These are phyloP conservation scores for Penicillium sp. DNA, from an alignment of 2,329 filamentous ascomycete species.

Conservation along the genomic window DNA sequence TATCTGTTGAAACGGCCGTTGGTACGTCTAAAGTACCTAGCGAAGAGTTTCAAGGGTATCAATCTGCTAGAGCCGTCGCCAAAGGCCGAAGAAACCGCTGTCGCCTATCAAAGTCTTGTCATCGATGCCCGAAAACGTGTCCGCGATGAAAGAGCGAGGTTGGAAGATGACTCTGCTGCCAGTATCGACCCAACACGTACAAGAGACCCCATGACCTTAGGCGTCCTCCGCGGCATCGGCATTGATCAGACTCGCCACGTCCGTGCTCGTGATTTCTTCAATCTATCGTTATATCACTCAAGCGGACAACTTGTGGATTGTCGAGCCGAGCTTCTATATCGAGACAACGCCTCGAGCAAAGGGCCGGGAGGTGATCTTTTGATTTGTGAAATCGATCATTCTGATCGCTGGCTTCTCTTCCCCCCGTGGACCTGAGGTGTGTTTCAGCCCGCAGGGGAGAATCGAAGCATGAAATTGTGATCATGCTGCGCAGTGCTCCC, in stretches of 20 bases:
- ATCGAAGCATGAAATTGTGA: slow-evolving; percentile 67
- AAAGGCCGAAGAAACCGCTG: slow-evolving; percentile 59
- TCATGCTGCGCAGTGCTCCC: slow-evolving; percentile 79
- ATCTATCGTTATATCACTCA: slow-evolving; percentile 80
- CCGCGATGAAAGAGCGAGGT: slow-evolving; percentile 69
- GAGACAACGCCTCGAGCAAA: slow-evolving; percentile 71
- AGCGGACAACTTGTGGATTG: slow-evolving; percentile 88
- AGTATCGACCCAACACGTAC: slow-evolving; percentile 78
- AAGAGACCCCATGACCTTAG: slow-evolving; percentile 75
- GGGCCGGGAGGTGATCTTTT: slow-evolving; percentile 78
- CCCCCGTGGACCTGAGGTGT: slow-evolving; percentile 72
- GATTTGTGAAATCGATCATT: slow-evolving; percentile 81
- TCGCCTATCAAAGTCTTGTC: slow-evolving; percentile 70
- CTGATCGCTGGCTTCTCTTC: slow-evolving; percentile 81
- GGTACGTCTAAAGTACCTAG: slow-evolving; percentile 81
- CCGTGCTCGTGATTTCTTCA: slow-evolving; percentile 85
- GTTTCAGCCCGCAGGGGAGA: slow-evolving; percentile 81
- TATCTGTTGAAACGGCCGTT: slow-evolving; percentile 88
- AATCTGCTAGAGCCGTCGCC: slow-evolving; percentile 45
- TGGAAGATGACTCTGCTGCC: slow-evolving; percentile 83
- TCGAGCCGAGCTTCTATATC: slow-evolving; percentile 79
- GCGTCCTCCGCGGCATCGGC: slow-evolving; percentile 65
- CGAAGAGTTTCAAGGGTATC: slow-evolving; percentile 73
- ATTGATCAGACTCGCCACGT: slow-evolving; percentile 81
- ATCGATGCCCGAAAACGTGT: slow-evolving; percentile 71